Evolutionary conservation across 495 filamentous ascomycete species (phyloP), one percentile per base, ranked within the genome.

Genomic region (Emericellopsis terricola): DNA sequence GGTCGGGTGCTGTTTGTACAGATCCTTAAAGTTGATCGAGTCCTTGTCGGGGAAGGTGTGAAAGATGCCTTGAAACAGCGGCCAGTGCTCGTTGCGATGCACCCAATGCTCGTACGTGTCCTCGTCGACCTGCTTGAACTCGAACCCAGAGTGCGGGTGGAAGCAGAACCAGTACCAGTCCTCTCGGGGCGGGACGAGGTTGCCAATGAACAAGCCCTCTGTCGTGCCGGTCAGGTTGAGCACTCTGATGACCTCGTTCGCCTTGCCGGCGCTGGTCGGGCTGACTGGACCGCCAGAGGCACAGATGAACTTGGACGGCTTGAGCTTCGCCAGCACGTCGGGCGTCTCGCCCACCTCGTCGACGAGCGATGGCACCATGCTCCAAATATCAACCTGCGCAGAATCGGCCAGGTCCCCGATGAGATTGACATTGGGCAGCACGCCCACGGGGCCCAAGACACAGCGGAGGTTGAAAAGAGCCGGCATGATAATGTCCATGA

Each of bases 1-100:
- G 1, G 46, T 48, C 0, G 60, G 55, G 38, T 65, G 59, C 19
- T 41, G 48, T 3, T 35, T 36, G 31, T 52, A 70, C 0, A 69
- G 49, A 43, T 69, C 64, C 19, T 55, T 53, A 8, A 53, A 60
- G n/a, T 40, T 33, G 31, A 53, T 61, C 23, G 55, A 49, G 11
- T 58, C 19, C 2, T 46, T 24, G 3, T 64, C 40, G 1, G 53
- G 57, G 34, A 60, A 66, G 3, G 47, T 23, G 14, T 50, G 38
- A 15, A 41, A 41, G 13, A 41, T 41, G 33, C 38, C 38, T 24
- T 41, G 38, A 15, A 41, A 41, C 10, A 40, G 34, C 15, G 26
- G 28, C 40, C 40, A 41, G 35, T 49, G 34, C 19, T 44, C 39
- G 35, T 49, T 43, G 1, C 38, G 39, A 28, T 49, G 41, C 14